Evolutionary conservation across 2,329 filamentous ascomycete genomes (phyloP).

Genomic region (Raffaelea albimanens): DNA sequence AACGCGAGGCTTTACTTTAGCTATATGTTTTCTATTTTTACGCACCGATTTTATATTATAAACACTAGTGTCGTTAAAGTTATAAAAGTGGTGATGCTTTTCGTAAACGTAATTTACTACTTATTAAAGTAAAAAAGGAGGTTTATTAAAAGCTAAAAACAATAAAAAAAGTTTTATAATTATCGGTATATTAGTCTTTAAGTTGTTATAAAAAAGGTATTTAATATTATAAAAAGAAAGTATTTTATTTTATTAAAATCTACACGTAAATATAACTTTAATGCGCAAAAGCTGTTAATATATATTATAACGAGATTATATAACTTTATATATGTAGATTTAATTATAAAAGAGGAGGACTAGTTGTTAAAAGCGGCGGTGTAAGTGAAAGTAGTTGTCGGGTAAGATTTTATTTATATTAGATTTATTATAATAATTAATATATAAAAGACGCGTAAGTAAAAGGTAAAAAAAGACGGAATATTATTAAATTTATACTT

Average conservation of each 20-base stretch:
- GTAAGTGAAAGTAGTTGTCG: no score
- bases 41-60: background rate
- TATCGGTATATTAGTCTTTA: background rate
- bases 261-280: background rate
- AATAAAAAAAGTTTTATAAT: background rate
- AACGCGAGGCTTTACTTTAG: no score
- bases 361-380: background rate
- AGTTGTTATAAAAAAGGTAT: background rate
- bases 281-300: background rate
- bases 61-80: background rate
- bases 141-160: background rate
- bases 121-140: background rate
- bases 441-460: no score
- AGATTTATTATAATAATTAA: no score
- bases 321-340: no score
- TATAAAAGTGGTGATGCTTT: background rate
- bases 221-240: background rate
- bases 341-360: no score
- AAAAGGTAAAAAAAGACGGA: no score
- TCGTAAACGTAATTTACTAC: background rate
- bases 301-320: background rate
- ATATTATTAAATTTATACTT: no score
- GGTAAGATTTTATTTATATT: no score
- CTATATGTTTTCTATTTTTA: background rate
- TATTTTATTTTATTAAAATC: background rate